These are phyloP conservation scores for Trematosphaeria pertusa DNA, from an alignment of 2,329 filamentous ascomycete genomes.

Conservation along the genomic window DNA sequence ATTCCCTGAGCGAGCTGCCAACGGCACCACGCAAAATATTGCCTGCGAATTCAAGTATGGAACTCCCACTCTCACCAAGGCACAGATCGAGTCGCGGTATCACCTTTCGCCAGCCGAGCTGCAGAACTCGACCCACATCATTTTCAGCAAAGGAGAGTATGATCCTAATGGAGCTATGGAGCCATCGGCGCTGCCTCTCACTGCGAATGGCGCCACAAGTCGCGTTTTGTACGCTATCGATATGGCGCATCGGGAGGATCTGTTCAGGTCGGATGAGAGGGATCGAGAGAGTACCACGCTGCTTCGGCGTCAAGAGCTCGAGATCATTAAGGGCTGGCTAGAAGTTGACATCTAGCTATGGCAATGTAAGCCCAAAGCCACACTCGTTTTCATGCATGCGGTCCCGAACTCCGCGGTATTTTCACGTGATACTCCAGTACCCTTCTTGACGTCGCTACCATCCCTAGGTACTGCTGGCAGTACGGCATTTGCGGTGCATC, in stretches of 20 bases:
- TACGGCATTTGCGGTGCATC: too few relatives aligned
- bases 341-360: too few relatives aligned
- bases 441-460: too few relatives aligned
- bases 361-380: too few relatives aligned
- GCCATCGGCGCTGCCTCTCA: not conserved
- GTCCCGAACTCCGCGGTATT: too few relatives aligned
- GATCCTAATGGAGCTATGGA: constrained; percentile 6
- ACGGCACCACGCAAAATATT: not conserved
- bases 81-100: constrained; percentile 3
- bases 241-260: constrained; percentile 10
- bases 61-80: not conserved
- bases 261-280: constrained; percentile 2
- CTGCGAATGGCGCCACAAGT: not conserved
- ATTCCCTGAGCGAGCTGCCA: not conserved
- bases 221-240: constrained; percentile 1
- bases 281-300: not conserved
- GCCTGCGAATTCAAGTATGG: not conserved
- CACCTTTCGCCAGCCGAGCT: constrained; percentile 4
- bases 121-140: constrained; percentile 9
- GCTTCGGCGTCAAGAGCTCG: constrained; percentile 2
- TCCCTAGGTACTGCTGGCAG: too few relatives aligned
- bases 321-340: constrained; percentile 5
- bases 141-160: constrained; percentile 9
- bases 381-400: too few relatives aligned
- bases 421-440: too few relatives aligned